Evolutionary conservation across 306 rosid species (phyloP).

Genomic region (Fragaria iinumae): DNA sequence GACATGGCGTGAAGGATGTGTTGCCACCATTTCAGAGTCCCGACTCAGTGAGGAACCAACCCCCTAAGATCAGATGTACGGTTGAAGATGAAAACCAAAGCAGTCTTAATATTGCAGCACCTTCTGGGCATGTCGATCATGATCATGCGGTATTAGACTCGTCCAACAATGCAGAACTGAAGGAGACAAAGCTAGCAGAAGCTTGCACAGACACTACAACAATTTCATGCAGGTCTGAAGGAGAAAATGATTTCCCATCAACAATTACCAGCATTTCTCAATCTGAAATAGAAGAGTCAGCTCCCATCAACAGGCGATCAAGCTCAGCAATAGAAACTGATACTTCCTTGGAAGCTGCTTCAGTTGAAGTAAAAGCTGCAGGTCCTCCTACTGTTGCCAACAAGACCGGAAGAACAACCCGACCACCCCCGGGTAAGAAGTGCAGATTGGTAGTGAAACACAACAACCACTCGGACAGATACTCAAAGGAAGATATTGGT

Average conservation of each 20-base stretch:
- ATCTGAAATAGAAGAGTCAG: conserved; percentile 42
- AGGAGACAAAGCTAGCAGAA: conserved; percentile 32
- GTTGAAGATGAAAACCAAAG: conserved; percentile 30
- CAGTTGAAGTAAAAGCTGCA: conserved; percentile 30
- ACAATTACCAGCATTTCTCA: conserved; percentile 40
- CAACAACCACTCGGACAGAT: conserved; percentile 32
- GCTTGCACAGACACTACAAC: conserved; percentile 26
- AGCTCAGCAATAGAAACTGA: conserved; percentile 28
- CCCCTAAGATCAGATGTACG: conserved; percentile 17
- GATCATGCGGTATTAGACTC: conserved; percentile 26
- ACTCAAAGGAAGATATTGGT: conserved; percentile 43
- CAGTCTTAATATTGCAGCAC: conserved; percentile 23
- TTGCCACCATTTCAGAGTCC: conserved; percentile 56
- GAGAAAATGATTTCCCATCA: conserved; percentile 46
- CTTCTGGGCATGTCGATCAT: conserved; percentile 26
- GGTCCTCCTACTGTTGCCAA: conserved; percentile 17
- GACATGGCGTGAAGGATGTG: conserved; percentile 50
- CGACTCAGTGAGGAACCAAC: conserved; percentile 32
- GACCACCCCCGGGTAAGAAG: conserved; percentile 39
- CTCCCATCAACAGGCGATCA: conserved; percentile 36
- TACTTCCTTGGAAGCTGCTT: conserved; percentile 34
- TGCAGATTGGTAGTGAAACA: conserved; percentile 44
- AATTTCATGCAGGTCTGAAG: conserved; percentile 45
- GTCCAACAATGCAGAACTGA: conserved; percentile 22
- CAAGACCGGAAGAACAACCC: conserved; percentile 31